Evolutionary conservation across 2,329 filamentous ascomycete genomes (phyloP).

Genomic region (Trichophyton benhamiae): DNA sequence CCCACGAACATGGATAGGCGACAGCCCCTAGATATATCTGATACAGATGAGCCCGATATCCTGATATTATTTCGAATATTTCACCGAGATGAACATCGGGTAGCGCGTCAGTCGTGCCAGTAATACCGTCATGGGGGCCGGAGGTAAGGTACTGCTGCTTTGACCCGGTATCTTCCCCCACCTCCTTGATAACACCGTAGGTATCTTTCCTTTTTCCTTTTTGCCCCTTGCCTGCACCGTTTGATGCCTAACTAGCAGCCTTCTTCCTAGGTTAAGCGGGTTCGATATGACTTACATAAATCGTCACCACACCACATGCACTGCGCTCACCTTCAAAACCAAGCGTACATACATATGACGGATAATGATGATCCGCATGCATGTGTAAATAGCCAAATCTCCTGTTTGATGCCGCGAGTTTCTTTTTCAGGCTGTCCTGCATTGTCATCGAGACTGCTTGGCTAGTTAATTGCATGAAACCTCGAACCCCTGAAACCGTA

Average conservation of each 20-base stretch:
- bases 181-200: neutral
- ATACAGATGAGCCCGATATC: neutral
- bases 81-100: neutral
- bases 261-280: neutral
- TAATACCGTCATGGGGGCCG: neutral
- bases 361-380: neutral
- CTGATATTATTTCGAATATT: neutral
- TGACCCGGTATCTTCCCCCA: neutral
- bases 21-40: slow-evolving; percentile 1
- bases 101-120: neutral
- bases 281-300: neutral
- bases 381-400: slow-evolving; percentile 3
- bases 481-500: neutral
- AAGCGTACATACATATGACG: neutral
- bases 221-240: neutral
- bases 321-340: neutral
- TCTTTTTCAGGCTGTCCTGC: neutral
- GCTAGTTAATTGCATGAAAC: neutral
- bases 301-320: neutral
- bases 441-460: neutral
- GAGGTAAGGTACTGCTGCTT: neutral
- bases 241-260: neutral
- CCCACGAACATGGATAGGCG: slow-evolving; percentile 5
- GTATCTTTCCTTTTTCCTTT: neutral
- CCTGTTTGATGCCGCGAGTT: neutral